Conservation (phyloP, 2,329 filamentous ascomycete genomes). For the Lasiodiplodia citricola region DNA sequence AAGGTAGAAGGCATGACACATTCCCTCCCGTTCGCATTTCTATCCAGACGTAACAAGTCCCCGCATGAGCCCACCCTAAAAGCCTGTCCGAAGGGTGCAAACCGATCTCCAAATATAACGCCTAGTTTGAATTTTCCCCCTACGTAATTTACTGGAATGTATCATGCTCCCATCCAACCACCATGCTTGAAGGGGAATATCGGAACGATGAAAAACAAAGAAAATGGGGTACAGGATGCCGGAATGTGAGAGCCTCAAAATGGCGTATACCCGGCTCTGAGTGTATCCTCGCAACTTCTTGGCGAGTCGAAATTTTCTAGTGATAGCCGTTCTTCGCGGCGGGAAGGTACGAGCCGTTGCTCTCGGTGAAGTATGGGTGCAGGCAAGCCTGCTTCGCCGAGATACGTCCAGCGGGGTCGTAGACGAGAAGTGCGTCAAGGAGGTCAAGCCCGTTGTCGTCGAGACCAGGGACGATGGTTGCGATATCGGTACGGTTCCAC, state of each 20-base stretch:
- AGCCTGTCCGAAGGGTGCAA: slow-evolving; percentile 12
- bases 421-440: slow-evolving; percentile 75
- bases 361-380: slow-evolving; percentile 78
- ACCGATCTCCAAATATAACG: slow-evolving; percentile 17
- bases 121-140: slow-evolving; percentile 20
- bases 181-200: slow-evolving; percentile 24
- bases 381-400: slow-evolving; percentile 86
- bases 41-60: slow-evolving; percentile 19
- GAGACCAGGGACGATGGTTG: slow-evolving; percentile 71
- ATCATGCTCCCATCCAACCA: slow-evolving; percentile 16
- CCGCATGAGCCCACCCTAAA: slow-evolving; percentile 13
- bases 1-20: slow-evolving; percentile 5
- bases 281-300: not conserved
- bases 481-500: slow-evolving; percentile 75
- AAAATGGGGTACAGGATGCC: slow-evolving; percentile 1
- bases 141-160: slow-evolving; percentile 22
- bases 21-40: slow-evolving; percentile 14
- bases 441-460: slow-evolving; percentile 75
- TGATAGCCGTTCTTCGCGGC: slow-evolving; percentile 26
- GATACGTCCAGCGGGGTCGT: slow-evolving; percentile 84
- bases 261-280: not conserved
- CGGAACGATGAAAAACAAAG: slow-evolving; percentile 18
- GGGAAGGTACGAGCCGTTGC: slow-evolving; percentile 47
- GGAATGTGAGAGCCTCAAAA: not conserved
- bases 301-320: not conserved